phyloP scores from a whole-genome alignment of 23 red algal genomes.

The Gracilaria gracilis region DNA sequence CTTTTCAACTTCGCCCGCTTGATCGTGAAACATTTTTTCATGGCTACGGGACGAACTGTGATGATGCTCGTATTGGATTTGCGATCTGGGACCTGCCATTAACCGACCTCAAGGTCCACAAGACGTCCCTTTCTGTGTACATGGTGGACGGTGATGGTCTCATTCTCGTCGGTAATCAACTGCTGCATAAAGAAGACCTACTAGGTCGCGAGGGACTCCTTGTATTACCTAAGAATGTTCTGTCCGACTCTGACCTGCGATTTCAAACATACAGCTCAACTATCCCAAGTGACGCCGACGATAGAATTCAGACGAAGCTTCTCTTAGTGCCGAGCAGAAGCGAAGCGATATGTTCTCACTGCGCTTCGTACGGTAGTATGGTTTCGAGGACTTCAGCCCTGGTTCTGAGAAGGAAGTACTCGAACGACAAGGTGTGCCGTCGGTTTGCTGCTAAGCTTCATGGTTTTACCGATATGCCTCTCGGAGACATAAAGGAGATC shows the following conservation, averaged over 20 bases:
- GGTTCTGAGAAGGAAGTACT: not conserved
- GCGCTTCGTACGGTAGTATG: not conserved
- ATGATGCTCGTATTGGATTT: not conserved
- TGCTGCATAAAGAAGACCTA: slow-evolving; percentile 12
- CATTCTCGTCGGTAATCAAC: slow-evolving; percentile 18
- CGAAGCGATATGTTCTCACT: slow-evolving; percentile 4
- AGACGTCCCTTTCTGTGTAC: slow-evolving; percentile 17
- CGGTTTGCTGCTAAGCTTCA: slow-evolving; percentile 34
- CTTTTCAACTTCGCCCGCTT: slow-evolving; percentile 5
- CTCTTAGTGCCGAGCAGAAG: slow-evolving; percentile 6
- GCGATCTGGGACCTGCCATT: slow-evolving; percentile 11
- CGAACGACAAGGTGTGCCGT: not conserved
- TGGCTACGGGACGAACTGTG: slow-evolving; percentile 21
- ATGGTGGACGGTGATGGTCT: slow-evolving; percentile 7
- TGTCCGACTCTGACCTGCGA: not conserved
- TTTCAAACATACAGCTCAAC: slow-evolving; percentile 15
- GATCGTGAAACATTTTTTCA: slow-evolving; percentile 11
- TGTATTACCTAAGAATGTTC: not conserved
- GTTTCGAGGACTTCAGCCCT: not conserved
- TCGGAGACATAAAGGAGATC: slow-evolving; percentile 9
- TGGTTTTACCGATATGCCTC: slow-evolving; percentile 6
- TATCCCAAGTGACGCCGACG: not conserved
- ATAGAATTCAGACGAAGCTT: not conserved
- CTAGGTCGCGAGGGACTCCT: not conserved
- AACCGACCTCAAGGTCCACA: not conserved